Evolutionary conservation across 169 alveolate species (phyloP), one percentile per base, ranked within the genome.

Genomic region (Babesia divergens): DNA sequence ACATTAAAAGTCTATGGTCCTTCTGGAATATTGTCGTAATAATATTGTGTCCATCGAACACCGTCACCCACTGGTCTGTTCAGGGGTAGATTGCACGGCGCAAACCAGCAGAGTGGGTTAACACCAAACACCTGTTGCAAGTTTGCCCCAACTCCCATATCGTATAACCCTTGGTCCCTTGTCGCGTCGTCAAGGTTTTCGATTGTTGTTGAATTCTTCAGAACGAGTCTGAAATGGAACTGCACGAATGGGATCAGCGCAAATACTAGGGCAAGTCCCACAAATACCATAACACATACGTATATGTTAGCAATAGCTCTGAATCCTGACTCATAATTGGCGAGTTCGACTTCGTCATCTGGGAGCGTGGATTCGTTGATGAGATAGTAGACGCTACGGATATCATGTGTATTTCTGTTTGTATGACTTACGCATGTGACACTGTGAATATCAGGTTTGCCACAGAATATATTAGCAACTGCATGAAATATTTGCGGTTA

Each of bases 401-500:
- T 20, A 16, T 18, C 28, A 16, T 20, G 29, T 7, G 29, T 22
- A 18, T 28, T 8, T 9, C 9, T n/a, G 0, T 20, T 1, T 6
- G 6, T 28, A 14, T 0, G 24, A 70, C 84, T 51, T 70, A 80
- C 88, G 84, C 52, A 20, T 80, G 88, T 4, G 49, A 22, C 0
- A 80, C 90, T n/a, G 74, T 77, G 35, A 84, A 66, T 18, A 58
- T 40, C 1, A 89, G 81, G 29, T 84, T 62, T 43, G 83, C 68
- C 22, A 82, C 90, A 42, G 96, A 92, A 81, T 96, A 96, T 31
- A 95, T 83, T 18, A 97, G 90, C 76, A 96, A 86, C 65, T 95
- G 96, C 52, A 95, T 93, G 84, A 97, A 97, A 82, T 85, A 96
- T 84, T 95, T 95, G 49, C 98, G 84, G 89, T 97, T 97, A 85